phyloP scores from a whole-genome alignment of 2,329 filamentous ascomycete genomes.

The Fusarium pseudoanthophilum region DNA sequence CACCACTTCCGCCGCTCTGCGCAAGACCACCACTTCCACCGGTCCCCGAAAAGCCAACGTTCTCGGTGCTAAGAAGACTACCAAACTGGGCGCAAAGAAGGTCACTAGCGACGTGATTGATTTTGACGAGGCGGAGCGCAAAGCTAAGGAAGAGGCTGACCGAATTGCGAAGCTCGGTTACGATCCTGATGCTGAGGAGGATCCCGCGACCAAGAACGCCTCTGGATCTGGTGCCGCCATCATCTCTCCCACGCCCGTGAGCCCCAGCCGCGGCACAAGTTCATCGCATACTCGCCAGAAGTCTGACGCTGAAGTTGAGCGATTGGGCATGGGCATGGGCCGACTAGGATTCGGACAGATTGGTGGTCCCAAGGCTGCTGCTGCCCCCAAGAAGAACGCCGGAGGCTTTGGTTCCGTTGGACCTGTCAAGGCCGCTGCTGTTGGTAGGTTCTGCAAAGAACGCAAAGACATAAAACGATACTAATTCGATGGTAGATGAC shows the following conservation, averaged over 20 bases:
- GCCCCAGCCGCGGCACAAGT: conserved; percentile 68
- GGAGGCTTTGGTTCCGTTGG: conserved; percentile 89
- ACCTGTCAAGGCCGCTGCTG: conserved; percentile 73
- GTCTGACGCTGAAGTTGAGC: conserved; percentile 82
- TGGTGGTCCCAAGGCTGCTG: conserved; percentile 69
- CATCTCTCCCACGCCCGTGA: conserved; percentile 79
- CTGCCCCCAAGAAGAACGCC: conserved; percentile 74
- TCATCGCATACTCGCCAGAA: conserved; percentile 67
- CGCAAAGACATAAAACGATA: neutral
- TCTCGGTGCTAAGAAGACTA: conserved; percentile 83
- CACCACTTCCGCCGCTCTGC: conserved; percentile 81
- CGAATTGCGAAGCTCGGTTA: conserved; percentile 96
- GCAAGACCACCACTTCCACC: conserved; percentile 73
- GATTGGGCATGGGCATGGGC: conserved; percentile 87
- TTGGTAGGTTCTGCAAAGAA: conserved; percentile 63
- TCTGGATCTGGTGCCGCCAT: conserved; percentile 70
- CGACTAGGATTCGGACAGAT: conserved; percentile 90
- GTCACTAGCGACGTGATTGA: conserved; percentile 83
- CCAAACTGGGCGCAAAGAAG: conserved; percentile 94
- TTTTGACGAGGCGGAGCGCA: conserved; percentile 97
- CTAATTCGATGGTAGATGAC: conserved; percentile 64
- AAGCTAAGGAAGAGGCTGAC: conserved; percentile 96
- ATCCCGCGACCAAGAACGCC: conserved; percentile 56
- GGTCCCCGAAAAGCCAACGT: conserved; percentile 85
- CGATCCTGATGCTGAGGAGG: conserved; percentile 87